phyloP scores from a whole-genome alignment of 164 flowering plant genomes.

The Nelumbo lutea region DNA sequence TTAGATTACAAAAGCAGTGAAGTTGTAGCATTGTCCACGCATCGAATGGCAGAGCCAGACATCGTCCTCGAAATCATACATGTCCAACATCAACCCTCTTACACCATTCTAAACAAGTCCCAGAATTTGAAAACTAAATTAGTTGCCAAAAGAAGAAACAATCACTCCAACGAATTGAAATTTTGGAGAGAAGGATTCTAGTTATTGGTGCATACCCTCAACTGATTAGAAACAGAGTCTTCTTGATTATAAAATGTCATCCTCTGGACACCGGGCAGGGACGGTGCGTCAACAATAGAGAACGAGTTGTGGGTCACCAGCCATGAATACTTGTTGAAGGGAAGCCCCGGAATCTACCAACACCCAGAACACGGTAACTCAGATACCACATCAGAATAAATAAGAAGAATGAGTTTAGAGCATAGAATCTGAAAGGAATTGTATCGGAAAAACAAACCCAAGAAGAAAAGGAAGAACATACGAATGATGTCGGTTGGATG shows the following conservation, averaged over 20 bases:
- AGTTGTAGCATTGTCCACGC: constrained; percentile 66
- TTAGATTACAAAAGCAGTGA: constrained; percentile 73
- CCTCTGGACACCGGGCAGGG: constrained; percentile 62
- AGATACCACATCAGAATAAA: neutral
- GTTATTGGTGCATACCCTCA: constrained; percentile 40
- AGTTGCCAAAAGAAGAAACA: neutral
- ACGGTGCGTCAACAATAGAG: constrained; percentile 73
- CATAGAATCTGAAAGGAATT: too few relatives aligned
- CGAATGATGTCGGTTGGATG: too few relatives aligned
- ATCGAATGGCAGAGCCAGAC: constrained; percentile 88
- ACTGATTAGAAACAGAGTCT: constrained; percentile 82
- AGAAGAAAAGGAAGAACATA: too few relatives aligned
- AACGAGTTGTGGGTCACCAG: constrained; percentile 89
- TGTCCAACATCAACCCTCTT: constrained; percentile 82
- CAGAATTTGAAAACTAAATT: too few relatives aligned
- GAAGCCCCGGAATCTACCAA: constrained; percentile 64
- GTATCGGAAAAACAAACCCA: too few relatives aligned
- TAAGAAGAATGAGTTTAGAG: too few relatives aligned
- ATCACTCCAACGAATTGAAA: neutral
- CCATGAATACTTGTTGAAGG: constrained; percentile 96
- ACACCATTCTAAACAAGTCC: constrained; percentile 66
- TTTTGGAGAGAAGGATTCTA: constrained; percentile 2
- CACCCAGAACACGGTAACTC: constrained; percentile 1
- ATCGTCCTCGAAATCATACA: constrained; percentile 75
- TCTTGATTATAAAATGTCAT: constrained; percentile 90